Base-by-base conservation (phyloP, 2,329 filamentous ascomycete species). In the Fusarium sp. region DNA sequence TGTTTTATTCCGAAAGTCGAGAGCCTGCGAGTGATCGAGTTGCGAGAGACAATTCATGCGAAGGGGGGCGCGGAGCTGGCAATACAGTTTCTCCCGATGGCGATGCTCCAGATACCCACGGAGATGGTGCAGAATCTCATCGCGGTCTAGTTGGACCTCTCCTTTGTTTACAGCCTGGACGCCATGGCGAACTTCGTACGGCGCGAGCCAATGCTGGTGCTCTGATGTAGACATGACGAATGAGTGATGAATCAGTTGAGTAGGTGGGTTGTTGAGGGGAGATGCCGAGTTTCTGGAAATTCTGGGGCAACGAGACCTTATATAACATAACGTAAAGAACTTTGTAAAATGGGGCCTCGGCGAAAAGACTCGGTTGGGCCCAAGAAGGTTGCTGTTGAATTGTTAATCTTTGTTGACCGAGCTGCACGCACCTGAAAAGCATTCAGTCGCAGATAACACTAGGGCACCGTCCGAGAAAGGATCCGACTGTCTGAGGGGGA, bases 101-200 rank as follows among this genome's bases (percentile, higher is more conserved):
- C 7, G 5, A 1, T 54, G 4, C 16, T 64, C 56, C 2, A 55
- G 27, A 36, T 6, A 5, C 9, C 49, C 57, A 14, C 31, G 57
- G 8, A 64, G 6, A 20, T 55, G n/a, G 33, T 64, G 49, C 7
- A 60, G 31, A 36, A 61, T 54, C 36, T 60, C 61, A 9, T 60
- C 23, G 25, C 16, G 18, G 9, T 34, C 4, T 1, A 63, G 46
- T 2, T 46, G 34, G 1, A 29, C 36, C 18, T 58, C 40, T 7
- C 11, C 13, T 5, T 1, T 1, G 1, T 46, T 2, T 2, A 34
- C 33, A 10, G 34, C 46, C 2, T 6, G 0, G 9, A 36, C 3
- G 6, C 55, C 46, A 20, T 60, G 29, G 1, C 4, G 36, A 27
- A 27, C 20, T 29, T 59, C 23, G 14, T 54, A 63, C 6, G 36